phyloP scores from a whole-genome alignment of 495 filamentous ascomycete species.

The Peziza echinospora region DNA sequence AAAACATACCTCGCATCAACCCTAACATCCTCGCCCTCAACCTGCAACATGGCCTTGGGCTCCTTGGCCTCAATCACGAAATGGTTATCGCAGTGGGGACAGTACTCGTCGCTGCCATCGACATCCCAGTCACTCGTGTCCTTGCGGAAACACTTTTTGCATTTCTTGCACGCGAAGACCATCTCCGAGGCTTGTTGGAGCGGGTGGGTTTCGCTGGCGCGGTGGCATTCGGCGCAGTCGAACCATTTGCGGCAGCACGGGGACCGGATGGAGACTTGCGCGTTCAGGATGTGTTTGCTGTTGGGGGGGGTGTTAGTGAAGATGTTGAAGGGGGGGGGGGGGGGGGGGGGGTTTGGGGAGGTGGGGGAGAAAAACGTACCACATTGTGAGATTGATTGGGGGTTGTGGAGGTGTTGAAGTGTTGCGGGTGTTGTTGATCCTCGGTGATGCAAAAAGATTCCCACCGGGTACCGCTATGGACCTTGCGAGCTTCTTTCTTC shows the following conservation, averaged over 20 bases:
- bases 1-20: constrained; percentile 41
- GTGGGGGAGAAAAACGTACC: neutral
- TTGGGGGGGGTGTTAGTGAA: too few species aligned
- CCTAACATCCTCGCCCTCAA: constrained; percentile 78
- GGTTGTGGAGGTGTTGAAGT: neutral
- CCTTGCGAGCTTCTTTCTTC: too few species aligned
- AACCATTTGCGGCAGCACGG: constrained; percentile 97
- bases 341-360: too few species aligned
- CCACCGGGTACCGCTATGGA: too few species aligned
- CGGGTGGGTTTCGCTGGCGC: constrained; percentile 51
- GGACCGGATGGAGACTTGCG: constrained; percentile 86
- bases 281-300: constrained; percentile 92
- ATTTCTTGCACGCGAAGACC: constrained; percentile 96
- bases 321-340: too few species aligned
- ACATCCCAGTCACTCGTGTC: constrained; percentile 81
- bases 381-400: neutral
- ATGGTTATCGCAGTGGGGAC: constrained; percentile 98
- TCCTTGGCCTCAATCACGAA: constrained; percentile 75
- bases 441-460: too few species aligned
- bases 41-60: constrained; percentile 53
- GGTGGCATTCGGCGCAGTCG: constrained; percentile 91
- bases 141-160: constrained; percentile 93
- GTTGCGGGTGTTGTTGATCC: neutral
- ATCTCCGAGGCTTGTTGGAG: constrained; percentile 65
- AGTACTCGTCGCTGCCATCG: constrained; percentile 96